Conservation (phyloP, 2,329 filamentous ascomycete genomes). For the Piedraia hortae region DNA sequence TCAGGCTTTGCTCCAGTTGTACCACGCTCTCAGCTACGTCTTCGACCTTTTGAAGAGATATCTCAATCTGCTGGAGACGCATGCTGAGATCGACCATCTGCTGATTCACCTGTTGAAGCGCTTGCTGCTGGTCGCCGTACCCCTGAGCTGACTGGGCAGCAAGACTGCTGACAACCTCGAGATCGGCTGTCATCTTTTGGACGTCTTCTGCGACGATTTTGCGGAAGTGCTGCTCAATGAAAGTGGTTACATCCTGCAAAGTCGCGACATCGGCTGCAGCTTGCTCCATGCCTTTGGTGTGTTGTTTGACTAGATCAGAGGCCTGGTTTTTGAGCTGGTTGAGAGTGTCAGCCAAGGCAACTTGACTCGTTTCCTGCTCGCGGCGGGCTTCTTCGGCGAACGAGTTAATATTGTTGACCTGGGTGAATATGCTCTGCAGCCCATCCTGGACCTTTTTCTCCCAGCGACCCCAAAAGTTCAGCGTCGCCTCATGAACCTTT, state of each 20-base stretch:
- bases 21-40: constrained; percentile 1
- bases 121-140: background rate
- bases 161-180: constrained; percentile 1
- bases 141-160: background rate
- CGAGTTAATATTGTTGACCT: constrained; percentile 1
- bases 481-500: constrained; percentile 1
- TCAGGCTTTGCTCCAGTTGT: background rate
- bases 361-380: background rate
- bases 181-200: constrained; percentile 1
- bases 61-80: background rate
- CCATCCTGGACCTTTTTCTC: background rate
- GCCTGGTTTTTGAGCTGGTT: too few species aligned
- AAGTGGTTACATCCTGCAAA: background rate
- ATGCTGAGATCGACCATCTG: constrained; percentile 1
- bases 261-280: constrained; percentile 1
- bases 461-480: constrained; percentile 2
- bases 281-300: background rate
- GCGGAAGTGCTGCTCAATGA: background rate
- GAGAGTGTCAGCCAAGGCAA: too few species aligned
- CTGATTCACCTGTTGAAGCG: background rate
- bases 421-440: constrained; percentile 1
- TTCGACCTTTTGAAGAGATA: constrained; percentile 1
- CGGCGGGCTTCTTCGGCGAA: constrained; percentile 1
- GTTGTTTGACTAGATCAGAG: too few species aligned
- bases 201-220: constrained; percentile 1